Conservation (phyloP, 306 rosid species). For the Purshia tridentata region DNA sequence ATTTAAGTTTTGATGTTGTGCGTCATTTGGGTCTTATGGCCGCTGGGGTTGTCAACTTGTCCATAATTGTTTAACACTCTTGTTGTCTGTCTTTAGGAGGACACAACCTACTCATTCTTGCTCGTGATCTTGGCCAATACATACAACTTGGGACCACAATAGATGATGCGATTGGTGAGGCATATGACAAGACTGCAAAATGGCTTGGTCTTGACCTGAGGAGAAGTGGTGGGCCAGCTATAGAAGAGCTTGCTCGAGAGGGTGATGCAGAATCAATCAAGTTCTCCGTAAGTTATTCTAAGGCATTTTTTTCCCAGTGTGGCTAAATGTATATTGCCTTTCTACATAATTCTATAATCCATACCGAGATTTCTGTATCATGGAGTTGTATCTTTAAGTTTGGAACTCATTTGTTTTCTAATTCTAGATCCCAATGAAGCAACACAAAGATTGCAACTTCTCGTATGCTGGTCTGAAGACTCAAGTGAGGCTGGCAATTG, state of each 20-base stretch:
- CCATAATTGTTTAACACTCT: background rate
- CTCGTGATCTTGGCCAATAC: constrained; percentile 85
- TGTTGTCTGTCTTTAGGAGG: constrained; percentile 55
- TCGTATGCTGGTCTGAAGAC: constrained; percentile 96
- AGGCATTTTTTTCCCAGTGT: background rate
- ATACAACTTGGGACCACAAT: constrained; percentile 92
- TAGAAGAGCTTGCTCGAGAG: constrained; percentile 87
- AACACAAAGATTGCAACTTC: constrained; percentile 98
- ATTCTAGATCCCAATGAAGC: constrained; percentile 84
- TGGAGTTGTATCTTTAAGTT: constrained; percentile 28
- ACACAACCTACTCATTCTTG: constrained; percentile 83
- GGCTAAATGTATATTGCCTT: background rate
- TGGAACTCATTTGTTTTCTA: constrained; percentile 16
- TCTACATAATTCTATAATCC: background rate
- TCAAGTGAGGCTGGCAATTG: constrained; percentile 92
- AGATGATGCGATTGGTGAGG: constrained; percentile 98
- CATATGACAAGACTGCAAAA: constrained; percentile 93
- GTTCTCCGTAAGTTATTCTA: constrained; percentile 64
- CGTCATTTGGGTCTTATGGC: background rate
- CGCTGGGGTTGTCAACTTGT: background rate
- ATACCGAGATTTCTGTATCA: constrained; percentile 10
- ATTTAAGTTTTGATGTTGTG: background rate
- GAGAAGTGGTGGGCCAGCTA: constrained; percentile 97
- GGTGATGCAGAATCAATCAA: constrained; percentile 74
- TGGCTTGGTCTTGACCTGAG: constrained; percentile 98